phyloP scores from a whole-genome alignment of 495 filamentous ascomycete species.

The Aspergillus ostianus region DNA sequence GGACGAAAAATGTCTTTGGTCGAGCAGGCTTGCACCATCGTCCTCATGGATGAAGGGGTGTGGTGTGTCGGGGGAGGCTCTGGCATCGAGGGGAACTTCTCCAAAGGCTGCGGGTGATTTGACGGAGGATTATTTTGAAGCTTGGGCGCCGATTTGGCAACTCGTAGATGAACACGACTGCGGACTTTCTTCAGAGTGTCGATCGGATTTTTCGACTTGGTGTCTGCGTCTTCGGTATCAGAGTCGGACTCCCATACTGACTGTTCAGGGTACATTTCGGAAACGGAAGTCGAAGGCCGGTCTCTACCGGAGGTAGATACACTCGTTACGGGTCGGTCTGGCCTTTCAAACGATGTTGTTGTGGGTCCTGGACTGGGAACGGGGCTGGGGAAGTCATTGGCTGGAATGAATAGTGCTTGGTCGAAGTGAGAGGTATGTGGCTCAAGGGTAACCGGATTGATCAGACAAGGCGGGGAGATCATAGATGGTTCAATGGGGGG shows the following conservation, averaged over 20 bases:
- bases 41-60: conserved; percentile 10
- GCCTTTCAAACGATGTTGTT: conserved; percentile 17
- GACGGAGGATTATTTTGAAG: conserved; percentile 21
- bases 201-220: conserved; percentile 41
- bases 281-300: conserved; percentile 43
- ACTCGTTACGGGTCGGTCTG: conserved; percentile 32
- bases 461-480: conserved; percentile 43
- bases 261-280: conserved; percentile 40
- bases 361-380: conserved; percentile 37
- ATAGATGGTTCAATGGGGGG: conserved; percentile 42
- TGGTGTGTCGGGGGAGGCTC: conserved; percentile 19
- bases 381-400: conserved; percentile 42
- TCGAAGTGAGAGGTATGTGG: conserved; percentile 47
- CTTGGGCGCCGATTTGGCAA: conserved; percentile 43
- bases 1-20: conserved; percentile 29
- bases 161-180: conserved; percentile 44
- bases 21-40: conserved; percentile 23
- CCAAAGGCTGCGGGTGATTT: conserved; percentile 11
- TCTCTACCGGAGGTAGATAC: conserved; percentile 29
- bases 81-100: conserved; percentile 37
- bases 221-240: conserved; percentile 37
- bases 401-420: conserved; percentile 45
- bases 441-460: conserved; percentile 46
- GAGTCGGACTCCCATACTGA: conserved; percentile 51
- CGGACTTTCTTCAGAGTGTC: conserved; percentile 49